Evolutionary conservation across 768 basidiomycete genomes (phyloP), one percentile per base, ranked within the genome.

Genomic region (Flagelloscypha sp.): DNA sequence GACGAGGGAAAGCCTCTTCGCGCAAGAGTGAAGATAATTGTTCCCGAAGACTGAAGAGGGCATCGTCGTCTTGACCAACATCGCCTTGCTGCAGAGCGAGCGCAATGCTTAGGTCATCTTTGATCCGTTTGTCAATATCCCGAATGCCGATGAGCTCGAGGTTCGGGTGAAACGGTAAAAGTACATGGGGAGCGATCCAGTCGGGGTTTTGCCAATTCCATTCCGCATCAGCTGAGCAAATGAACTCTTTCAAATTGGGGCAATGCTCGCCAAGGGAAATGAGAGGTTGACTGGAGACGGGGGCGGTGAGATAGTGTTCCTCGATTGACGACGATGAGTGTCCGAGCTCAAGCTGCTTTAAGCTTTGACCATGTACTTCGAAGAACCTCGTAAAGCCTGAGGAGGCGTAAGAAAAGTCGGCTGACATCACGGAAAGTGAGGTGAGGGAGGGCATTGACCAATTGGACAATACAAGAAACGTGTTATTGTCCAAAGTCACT

Each of bases 121-220:
- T 45, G 16, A 84, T 55, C 38, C 81, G 66, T 41, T 70, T 67
- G 53, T 82, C 76, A 49, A 84, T 74, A 45, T 79, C 80, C 13
- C 80, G 67, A 38, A 85, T 76, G 7, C 79, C 83, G 37, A 84
- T 84, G 36, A 84, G 64, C 52, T 74, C 57, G 8, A 85, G 53
- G 6, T 59, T 61, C 0, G 72, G 68, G 48, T 85, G 83, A 1
- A 73, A 52, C 12, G 81, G 78, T 15, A 85, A 65, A 5, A 85
- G 59, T 25, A 81, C 65, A 37, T 85, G 83, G 3, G 83, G 80
- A 10, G 83, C 79, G 47, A 84, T 84, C 83, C 82, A 84, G 49
- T 85, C 81, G 0, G 83, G 83, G 34, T 62, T 66, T 45, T 75
- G 68, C 83, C 83, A 84, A 43, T 84, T 79, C 83, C 83, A 85